phyloP scores from a whole-genome alignment of 164 flowering plant species.

The Aristolochia fimbriata region DNA sequence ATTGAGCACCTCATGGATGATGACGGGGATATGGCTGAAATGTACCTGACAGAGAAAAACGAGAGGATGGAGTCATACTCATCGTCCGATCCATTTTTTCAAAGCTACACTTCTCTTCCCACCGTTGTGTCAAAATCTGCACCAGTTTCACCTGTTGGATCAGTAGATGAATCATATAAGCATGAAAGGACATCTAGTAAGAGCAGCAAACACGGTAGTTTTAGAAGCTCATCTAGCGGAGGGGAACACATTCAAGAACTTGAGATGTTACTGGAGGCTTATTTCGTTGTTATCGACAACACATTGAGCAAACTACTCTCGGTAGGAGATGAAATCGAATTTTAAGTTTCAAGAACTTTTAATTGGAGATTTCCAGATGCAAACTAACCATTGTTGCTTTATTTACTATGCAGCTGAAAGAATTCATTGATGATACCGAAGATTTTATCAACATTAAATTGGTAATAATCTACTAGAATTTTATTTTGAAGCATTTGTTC shows the following conservation, averaged over 20 bases:
- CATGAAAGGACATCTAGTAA: conserved; percentile 66
- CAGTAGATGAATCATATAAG: conserved; percentile 28
- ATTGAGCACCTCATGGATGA: conserved; percentile 98
- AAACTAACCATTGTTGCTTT: conserved; percentile 6
- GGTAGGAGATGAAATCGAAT: conserved; percentile 29
- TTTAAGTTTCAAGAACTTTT: background rate
- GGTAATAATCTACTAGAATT: conserved; percentile 27
- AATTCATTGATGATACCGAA: conserved; percentile 87
- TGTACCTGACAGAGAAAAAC: conserved; percentile 94
- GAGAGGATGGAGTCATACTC: conserved; percentile 42
- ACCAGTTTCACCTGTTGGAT: conserved; percentile 74
- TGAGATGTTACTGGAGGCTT: conserved; percentile 98
- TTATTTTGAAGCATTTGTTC: no score
- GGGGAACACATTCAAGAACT: conserved; percentile 74
- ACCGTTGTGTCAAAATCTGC: conserved; percentile 51
- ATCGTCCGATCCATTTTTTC: conserved; percentile 24
- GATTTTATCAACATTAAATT: conserved; percentile 87
- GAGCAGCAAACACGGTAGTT: conserved; percentile 60
- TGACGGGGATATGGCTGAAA: conserved; percentile 99
- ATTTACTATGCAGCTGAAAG: conserved; percentile 64
- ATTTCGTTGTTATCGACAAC: conserved; percentile 73
- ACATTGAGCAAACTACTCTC: conserved; percentile 73
- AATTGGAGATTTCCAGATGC: background rate
- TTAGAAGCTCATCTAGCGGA: conserved; percentile 36
- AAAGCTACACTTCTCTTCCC: conserved; percentile 13